A percentile compares a stretch with the other conserved stretches of the same genome.
Evolutionary conservation across 768 basidiomycete genomes (phyloP).

Genomic region (Leccinum boreale): DNA sequence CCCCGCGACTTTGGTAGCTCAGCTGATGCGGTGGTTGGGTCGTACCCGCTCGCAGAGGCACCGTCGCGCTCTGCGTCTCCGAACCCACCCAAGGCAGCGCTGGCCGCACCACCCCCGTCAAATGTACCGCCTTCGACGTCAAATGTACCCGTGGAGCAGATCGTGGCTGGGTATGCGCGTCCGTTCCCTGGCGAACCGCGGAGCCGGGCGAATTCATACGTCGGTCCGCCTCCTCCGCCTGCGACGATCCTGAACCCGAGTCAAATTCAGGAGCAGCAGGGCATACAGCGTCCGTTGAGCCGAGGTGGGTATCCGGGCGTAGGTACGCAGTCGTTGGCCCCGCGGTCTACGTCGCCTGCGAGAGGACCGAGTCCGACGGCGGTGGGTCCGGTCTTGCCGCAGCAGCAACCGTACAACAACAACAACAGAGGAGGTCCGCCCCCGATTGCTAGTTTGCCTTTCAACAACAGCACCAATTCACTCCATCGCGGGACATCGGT

Average conservation of each 20-base stretch:
- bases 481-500: conserved; percentile 21
- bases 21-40: conserved; percentile 77
- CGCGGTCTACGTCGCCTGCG: conserved; percentile 62
- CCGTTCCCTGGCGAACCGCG: conserved; percentile 81
- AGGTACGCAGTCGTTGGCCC: conserved; percentile 66
- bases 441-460: background rate
- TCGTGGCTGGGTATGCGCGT: conserved; percentile 75
- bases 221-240: conserved; percentile 27
- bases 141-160: conserved; percentile 64
- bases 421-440: conserved; percentile 11
- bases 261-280: conserved; percentile 29
- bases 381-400: background rate
- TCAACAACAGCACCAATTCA: conserved; percentile 3
- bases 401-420: background rate
- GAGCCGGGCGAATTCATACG: conserved; percentile 51
- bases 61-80: conserved; percentile 74
- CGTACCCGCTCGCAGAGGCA: conserved; percentile 51
- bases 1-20: conserved; percentile 67
- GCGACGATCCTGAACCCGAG: conserved; percentile 9
- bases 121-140: conserved; percentile 46
- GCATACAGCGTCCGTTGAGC: conserved; percentile 52
- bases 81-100: conserved; percentile 64
- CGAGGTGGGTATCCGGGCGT: conserved; percentile 76
- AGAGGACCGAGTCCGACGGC: conserved; percentile 21
- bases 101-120: conserved; percentile 63